Percentiles rank a stretch among this genome's conserved stretches.
Conservation (phyloP, 805 yeast species). For the Torulaspora franciscae region DNA sequence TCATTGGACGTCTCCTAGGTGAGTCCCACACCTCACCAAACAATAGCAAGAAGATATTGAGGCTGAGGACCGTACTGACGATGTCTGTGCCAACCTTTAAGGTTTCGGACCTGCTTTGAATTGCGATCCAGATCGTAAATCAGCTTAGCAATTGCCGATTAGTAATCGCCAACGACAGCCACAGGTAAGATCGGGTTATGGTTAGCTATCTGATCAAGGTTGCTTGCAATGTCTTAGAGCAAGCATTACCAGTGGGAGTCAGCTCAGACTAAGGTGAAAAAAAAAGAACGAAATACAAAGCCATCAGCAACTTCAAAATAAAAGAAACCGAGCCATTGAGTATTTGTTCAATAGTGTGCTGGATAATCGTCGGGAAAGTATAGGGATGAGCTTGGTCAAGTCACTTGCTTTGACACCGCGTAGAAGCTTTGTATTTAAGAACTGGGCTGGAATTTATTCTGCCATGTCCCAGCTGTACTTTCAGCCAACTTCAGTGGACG, state of each 20-base stretch:
- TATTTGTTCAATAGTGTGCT: background rate
- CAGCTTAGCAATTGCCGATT: background rate
- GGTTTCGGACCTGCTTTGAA: too few species aligned
- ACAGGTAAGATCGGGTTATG: background rate
- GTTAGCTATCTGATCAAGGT: background rate
- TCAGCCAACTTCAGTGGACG: slow-evolving; percentile 70
- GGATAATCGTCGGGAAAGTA: background rate
- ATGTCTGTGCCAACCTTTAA: too few species aligned
- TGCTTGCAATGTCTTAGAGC: background rate
- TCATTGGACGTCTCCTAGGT: background rate
- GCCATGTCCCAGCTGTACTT: slow-evolving; percentile 73
- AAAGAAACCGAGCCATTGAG: too few species aligned
- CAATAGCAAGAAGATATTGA: too few species aligned
- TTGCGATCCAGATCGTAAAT: background rate
- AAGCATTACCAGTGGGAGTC: background rate
- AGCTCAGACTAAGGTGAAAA: background rate
- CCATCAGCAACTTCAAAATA: background rate
- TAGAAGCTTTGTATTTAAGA: slow-evolving; percentile 38
- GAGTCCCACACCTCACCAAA: too few species aligned
- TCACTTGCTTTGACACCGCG: slow-evolving; percentile 15
- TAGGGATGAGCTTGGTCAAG: slow-evolving; percentile 6
- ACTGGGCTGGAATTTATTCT: slow-evolving; percentile 87
- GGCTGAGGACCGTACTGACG: too few species aligned
- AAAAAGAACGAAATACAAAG: background rate
- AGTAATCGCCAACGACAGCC: background rate